Evolutionary conservation across 441 rosid genomes (phyloP).

Genomic region (Gossypium gossypioides): DNA sequence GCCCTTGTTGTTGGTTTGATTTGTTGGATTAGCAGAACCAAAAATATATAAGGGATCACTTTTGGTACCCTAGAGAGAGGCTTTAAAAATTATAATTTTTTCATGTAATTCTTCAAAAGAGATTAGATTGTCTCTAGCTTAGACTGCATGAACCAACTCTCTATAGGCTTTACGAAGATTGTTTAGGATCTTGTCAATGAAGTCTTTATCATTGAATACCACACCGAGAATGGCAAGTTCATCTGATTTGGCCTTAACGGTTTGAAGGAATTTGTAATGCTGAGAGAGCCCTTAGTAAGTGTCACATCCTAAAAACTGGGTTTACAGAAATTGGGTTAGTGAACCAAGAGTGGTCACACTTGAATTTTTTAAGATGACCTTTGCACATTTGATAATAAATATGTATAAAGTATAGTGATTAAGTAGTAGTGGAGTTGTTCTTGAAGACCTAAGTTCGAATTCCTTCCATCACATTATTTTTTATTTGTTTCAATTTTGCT

Average conservation of each 20-base stretch:
- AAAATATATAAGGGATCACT: not conserved
- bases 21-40: not conserved
- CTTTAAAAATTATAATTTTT: not conserved
- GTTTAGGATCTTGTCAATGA: not conserved
- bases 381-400: too few species aligned
- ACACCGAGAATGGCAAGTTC: not conserved
- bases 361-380: too few species aligned
- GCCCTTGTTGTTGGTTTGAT: not conserved
- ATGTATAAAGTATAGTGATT: too few species aligned
- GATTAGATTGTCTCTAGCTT: not conserved
- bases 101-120: not conserved
- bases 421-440: too few species aligned
- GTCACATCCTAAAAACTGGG: too few species aligned
- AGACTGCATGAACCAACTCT: not conserved
- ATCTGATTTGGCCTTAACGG: not conserved
- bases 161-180: not conserved
- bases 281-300: not conserved
- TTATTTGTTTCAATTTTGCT: too few species aligned
- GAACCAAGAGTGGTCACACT: too few species aligned
- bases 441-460: too few species aligned
- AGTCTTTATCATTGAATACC: not conserved
- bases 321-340: too few species aligned
- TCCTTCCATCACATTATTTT: too few species aligned
- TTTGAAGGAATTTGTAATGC: not conserved
- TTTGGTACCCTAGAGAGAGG: not conserved